Conservation (phyloP, 257 asterid genomes). For the Primulina eburnea region DNA sequence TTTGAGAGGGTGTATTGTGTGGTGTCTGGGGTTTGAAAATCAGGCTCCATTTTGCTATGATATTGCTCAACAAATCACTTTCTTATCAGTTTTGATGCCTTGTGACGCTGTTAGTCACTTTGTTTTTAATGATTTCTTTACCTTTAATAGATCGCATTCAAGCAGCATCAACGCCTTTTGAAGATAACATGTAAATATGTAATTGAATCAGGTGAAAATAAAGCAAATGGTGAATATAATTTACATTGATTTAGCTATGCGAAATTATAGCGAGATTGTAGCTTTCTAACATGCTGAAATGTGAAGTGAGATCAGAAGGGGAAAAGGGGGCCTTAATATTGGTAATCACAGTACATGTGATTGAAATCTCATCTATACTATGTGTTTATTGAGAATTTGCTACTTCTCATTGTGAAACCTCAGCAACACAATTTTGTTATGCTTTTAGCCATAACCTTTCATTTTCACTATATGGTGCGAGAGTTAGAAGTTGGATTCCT, state of each 20-base stretch:
- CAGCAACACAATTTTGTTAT: not conserved
- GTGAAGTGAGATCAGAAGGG: not conserved
- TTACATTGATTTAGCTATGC: no score
- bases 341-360: not conserved
- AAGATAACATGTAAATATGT: not conserved
- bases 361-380: not conserved
- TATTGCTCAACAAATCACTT: no score
- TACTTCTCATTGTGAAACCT: not conserved
- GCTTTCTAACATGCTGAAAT: not conserved
- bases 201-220: not conserved
- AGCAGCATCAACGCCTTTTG: not conserved
- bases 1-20: no score
- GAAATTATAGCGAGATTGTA: no score
- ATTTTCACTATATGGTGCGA: not conserved
- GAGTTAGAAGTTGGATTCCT: not conserved
- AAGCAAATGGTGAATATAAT: not conserved
- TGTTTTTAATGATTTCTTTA: not conserved
- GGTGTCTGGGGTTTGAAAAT: no score
- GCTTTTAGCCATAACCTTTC: not conserved
- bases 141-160: not conserved
- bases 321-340: not conserved
- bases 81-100: no score
- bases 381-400: not conserved
- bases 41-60: no score
- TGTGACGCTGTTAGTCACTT: no score